Base-by-base conservation (phyloP, 305 asterid genomes). In the Fraxinus latifolia region DNA sequence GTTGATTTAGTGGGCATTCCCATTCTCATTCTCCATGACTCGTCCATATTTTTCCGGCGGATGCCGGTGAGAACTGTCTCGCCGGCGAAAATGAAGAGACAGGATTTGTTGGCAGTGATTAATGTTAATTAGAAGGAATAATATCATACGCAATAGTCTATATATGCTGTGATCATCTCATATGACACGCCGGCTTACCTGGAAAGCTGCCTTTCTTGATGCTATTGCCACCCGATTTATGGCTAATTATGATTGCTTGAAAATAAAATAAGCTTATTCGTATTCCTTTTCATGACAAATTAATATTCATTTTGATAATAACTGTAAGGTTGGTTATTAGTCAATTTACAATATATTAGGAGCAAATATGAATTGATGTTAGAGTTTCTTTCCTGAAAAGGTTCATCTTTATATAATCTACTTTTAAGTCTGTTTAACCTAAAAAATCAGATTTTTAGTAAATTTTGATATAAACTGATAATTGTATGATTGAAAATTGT, bases 1-100 rank as follows among this genome's bases (percentile, higher is more conserved):
- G 86, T 77, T 33, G 88, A 77, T 8, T 82, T 72, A n/a, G 86
- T 76, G 44, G 87, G 91, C 89, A 88, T 89, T 79, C 97, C 91
- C 32, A 31, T 31, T 31, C 34, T 90, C 89, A 86, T 86, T 74
- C 93, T 88, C 95, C 97, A 90, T 0, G 95, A 90, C 65, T 90
- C 94, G 83, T 92, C 95, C 97, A 92, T 92, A 3, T 36, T 9
- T 67, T 23, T 32, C 78, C 87, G 87, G 86, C 77, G 19, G 37
- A 65, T 1, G 33, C 77, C 65, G 81, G 84, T 12, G 82, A 76
- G 14, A 34, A 53, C 74, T 27, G 19, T 67, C 34, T 12, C 34
- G 74, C 74, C 9, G 17, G 81, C 4, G 79, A 68, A 29, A 83
- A n/a, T 3, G 33, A 14, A 47, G 74, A 53, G 65, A 37, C 81